A percentile compares a stretch with the other conserved stretches of the same genome.
Evolutionary conservation across 2,329 filamentous ascomycete species (phyloP).

Genomic region (Trichoderma sp.): DNA sequence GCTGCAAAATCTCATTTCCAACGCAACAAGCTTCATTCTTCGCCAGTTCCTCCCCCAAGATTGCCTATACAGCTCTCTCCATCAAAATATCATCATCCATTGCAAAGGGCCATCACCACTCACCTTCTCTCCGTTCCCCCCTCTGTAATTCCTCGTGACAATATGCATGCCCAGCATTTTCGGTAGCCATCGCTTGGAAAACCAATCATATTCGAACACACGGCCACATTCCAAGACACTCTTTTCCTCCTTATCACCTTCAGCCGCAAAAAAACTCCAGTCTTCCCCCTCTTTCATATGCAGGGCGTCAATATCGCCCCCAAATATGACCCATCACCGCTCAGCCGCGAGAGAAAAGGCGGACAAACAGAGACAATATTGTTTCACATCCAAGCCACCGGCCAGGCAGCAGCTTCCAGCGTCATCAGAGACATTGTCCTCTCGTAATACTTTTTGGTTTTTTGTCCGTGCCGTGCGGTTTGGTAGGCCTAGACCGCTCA

Average conservation of each 20-base stretch:
- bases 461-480: neutral
- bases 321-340: neutral
- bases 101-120: neutral
- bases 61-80: neutral
- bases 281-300: neutral
- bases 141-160: neutral
- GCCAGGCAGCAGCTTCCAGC: neutral
- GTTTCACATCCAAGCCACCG: neutral
- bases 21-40: fast-evolving
- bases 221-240: neutral
- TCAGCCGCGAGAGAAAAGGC: neutral
- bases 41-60: neutral
- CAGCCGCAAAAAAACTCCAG: neutral
- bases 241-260: neutral
- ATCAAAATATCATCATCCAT: neutral
- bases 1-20: neutral
- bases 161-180: neutral
- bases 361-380: neutral
- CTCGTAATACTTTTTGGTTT: neutral
- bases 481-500: neutral
- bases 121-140: neutral
- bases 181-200: neutral
- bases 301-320: neutral
- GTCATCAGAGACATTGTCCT: neutral
- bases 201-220: neutral